These are phyloP conservation scores for Yamadazyma scolyti DNA, from an alignment of 805 yeast species.

Conservation along the genomic window DNA sequence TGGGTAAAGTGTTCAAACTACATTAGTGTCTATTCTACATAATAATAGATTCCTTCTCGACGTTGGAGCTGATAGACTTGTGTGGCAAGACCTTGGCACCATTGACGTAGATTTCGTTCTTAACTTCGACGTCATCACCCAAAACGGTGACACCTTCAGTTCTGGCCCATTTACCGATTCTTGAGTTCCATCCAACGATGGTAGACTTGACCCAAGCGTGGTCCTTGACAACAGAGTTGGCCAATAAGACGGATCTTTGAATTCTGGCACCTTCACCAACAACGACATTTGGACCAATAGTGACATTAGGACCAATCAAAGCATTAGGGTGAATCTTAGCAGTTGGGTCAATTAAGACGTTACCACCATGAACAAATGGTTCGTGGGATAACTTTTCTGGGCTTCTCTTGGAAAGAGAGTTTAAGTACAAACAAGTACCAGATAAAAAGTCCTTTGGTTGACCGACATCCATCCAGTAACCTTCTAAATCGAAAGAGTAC, in stretches of 20 bases:
- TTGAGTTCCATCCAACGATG: conserved; percentile 98
- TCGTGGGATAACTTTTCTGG: conserved; percentile 68
- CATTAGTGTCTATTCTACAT: conserved; percentile 54
- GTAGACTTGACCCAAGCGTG: conserved; percentile 98
- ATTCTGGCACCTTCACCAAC: conserved; percentile 99
- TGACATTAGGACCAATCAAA: conserved; percentile 97
- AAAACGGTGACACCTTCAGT: conserved; percentile 95
- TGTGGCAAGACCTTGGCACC: conserved; percentile 99
- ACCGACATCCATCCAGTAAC: conserved; percentile 99
- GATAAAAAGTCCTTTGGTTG: conserved; percentile 99
- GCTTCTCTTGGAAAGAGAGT: conserved; percentile 76
- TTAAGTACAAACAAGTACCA: conserved; percentile 90
- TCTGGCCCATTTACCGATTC: conserved; percentile 98
- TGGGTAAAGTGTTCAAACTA: no score
- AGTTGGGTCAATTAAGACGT: conserved; percentile 90
- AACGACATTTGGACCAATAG: conserved; percentile 92
- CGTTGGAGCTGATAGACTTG: conserved; percentile 92
- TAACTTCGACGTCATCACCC: conserved; percentile 98
- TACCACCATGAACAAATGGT: conserved; percentile 71
- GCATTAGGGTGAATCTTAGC: conserved; percentile 91
- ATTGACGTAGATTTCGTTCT: conserved; percentile 97
- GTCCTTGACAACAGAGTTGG: conserved; percentile 88
- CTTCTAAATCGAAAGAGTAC: conserved; percentile 96
- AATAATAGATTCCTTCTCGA: conserved; percentile 96
- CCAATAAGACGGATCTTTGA: conserved; percentile 88